Evolutionary conservation across 345 rosid species (phyloP), one percentile per base, ranked within the genome.

Genomic region (Linum lewisii): DNA sequence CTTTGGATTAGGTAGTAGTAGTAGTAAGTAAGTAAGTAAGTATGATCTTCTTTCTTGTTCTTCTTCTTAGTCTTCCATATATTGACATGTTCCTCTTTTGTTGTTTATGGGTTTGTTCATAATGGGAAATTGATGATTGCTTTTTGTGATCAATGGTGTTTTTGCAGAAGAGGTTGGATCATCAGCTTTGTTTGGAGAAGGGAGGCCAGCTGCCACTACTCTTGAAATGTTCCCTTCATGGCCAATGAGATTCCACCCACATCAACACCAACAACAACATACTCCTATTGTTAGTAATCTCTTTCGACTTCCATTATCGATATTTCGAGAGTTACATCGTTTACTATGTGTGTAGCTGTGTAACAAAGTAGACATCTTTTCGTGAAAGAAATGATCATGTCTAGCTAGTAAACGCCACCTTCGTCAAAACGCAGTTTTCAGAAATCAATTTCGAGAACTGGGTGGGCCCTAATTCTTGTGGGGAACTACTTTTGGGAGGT

Each of bases 161-260:
- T 11, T 42, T 42, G 47, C 47, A 42, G 47, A 42, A 42, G 47
- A 29, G 34, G 34, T 42, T 42, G 47, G 16, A 42, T 11, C 47
- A 42, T 11, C 99, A 89, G 97, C 88, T 84, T 85, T 85, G 64
- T 81, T 79, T 64, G 65, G 86, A 67, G 72, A 55, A 67, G 72
- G 81, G 65, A 83, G 83, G 75, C 95, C 93, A 71, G 87, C 95
- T 73, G 91, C 99, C 47, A 42, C 47, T 61, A 85, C 99, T 72
- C 90, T 89, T 86, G 99, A 93, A 72, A 89, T 93, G 92, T 93
- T 89, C 82, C 99, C 99, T 77, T 84, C 99, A 53, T 87, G 97
- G 97, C 97, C 99, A 82, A 89, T 93, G 57, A 93, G 95, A 82
- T 82, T 82, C 80, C 94, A 89, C 66, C 95, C 34, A 29, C 34